phyloP scores from a whole-genome alignment of 305 asterid genomes.

The Solanum chacoense region DNA sequence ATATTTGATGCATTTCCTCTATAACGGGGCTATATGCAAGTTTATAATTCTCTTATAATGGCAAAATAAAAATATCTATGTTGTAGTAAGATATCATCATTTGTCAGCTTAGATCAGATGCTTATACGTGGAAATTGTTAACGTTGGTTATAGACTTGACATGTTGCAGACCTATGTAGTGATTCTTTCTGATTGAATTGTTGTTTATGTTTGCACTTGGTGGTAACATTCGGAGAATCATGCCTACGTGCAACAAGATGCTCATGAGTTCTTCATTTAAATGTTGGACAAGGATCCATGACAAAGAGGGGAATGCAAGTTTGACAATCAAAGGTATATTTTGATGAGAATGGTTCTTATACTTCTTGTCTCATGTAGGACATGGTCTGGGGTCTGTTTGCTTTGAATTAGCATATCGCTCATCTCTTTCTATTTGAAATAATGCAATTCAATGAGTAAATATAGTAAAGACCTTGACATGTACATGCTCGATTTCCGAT shows the following conservation, averaged over 20 bases:
- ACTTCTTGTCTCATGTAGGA: background rate
- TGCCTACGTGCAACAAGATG: constrained; percentile 72
- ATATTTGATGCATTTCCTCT: no score
- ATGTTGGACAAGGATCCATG: constrained; percentile 56
- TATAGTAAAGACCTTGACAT: background rate
- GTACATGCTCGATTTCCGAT: background rate
- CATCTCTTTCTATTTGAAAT: background rate
- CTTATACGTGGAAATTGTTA: background rate
- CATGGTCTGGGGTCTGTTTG: background rate
- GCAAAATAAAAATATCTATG: background rate
- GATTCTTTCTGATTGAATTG: background rate
- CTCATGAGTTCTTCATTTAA: constrained; percentile 70
- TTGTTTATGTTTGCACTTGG: constrained; percentile 42
- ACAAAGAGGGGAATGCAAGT: constrained; percentile 45
- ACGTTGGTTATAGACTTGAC: background rate
- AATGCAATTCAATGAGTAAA: background rate
- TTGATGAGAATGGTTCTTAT: background rate
- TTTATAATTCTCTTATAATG: background rate
- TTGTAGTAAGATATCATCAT: background rate
- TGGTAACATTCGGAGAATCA: constrained; percentile 74
- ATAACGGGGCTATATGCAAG: background rate
- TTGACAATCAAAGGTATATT: constrained; percentile 35
- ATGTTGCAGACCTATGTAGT: background rate
- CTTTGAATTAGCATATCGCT: background rate
- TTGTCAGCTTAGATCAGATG: no score